Evolutionary conservation across 192 early-diverging fungal genomes (phyloP).

Genomic region (Spinellus fusiger): DNA sequence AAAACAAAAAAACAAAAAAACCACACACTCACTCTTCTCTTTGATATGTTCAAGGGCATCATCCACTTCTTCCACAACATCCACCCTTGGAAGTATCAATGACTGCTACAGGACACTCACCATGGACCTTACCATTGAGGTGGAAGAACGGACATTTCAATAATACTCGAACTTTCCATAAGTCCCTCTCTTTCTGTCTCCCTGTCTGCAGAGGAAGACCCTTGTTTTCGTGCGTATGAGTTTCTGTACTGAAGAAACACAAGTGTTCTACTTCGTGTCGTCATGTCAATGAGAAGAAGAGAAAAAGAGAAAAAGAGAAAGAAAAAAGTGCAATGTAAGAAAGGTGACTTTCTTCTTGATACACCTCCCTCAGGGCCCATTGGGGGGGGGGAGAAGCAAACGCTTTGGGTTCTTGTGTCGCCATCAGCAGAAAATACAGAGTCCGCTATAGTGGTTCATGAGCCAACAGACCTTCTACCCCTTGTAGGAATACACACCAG

Average conservation of each 20-base stretch:
- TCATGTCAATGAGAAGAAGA: slow-evolving; percentile 40
- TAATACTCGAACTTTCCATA: slow-evolving; percentile 71
- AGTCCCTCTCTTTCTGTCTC: slow-evolving; percentile 44
- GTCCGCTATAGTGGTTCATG: too few species aligned
- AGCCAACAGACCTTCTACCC: too few species aligned
- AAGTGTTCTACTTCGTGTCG: slow-evolving; percentile 84
- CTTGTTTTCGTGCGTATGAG: slow-evolving; percentile 64
- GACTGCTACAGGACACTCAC: neutral
- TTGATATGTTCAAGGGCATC: slow-evolving; percentile 61
- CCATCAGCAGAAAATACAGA: too few species aligned
- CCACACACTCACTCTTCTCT: slow-evolving; percentile 45
- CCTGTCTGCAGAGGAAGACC: slow-evolving; percentile 6
- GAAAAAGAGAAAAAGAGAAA: neutral
- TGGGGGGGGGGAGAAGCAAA: too few species aligned
- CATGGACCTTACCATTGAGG: slow-evolving; percentile 71
- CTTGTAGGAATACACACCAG: too few species aligned
- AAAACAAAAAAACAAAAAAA: neutral
- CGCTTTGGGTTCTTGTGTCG: too few species aligned
- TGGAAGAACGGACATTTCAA: slow-evolving; percentile 84
- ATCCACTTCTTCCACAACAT: slow-evolving; percentile 85
- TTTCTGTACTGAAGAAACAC: slow-evolving; percentile 93
- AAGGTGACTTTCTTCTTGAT: too few species aligned
- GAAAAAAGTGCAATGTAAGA: neutral
- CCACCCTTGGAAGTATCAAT: slow-evolving; percentile 55
- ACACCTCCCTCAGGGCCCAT: too few species aligned